Percentiles rank a stretch among this genome's conserved stretches.
Conservation (phyloP, 2,329 filamentous ascomycete genomes). For the Cercospora sp. region DNA sequence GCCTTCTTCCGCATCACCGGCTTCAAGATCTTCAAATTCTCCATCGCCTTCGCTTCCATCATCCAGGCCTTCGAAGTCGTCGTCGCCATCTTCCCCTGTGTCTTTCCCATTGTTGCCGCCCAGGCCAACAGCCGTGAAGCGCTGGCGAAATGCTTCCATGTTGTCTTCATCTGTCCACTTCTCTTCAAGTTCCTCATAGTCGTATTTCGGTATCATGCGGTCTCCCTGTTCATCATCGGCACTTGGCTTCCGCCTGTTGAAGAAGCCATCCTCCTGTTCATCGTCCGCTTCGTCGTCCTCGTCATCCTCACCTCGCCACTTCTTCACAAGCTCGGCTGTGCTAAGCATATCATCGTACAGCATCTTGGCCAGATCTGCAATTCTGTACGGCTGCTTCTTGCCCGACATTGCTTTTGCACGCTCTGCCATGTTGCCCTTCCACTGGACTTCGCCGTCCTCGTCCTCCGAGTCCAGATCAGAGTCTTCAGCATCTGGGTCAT, state of each 20-base stretch:
- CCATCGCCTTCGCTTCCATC: constrained; percentile 72
- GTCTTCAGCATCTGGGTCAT: constrained; percentile 46
- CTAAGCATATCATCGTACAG: constrained; percentile 84
- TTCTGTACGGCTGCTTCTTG: constrained; percentile 70
- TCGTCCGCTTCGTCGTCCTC: constrained; percentile 59
- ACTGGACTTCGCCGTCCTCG: constrained; percentile 76
- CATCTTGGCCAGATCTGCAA: constrained; percentile 78
- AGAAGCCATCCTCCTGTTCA: constrained; percentile 63
- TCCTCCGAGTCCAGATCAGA: constrained; percentile 49
- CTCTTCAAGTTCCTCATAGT: constrained; percentile 76
- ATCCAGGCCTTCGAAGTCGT: constrained; percentile 50
- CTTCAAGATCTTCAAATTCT: constrained; percentile 82
- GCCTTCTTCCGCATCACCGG: constrained; percentile 59
- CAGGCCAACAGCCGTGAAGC: constrained; percentile 72
- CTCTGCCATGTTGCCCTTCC: constrained; percentile 84
- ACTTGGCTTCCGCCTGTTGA: constrained; percentile 58
- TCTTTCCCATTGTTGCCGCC: constrained; percentile 50
- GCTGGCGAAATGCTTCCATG: constrained; percentile 69
- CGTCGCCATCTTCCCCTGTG: constrained; percentile 55
- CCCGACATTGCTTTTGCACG: constrained; percentile 72
- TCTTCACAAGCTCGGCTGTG: constrained; percentile 70
- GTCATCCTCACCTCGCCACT: constrained; percentile 72
- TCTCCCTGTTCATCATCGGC: constrained; percentile 62
- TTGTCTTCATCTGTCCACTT: constrained; percentile 84
- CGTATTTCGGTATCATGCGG: constrained; percentile 72